Evolutionary conservation across 169 alveolate genomes (phyloP).

Genomic region (Eimeria necatrix): DNA sequence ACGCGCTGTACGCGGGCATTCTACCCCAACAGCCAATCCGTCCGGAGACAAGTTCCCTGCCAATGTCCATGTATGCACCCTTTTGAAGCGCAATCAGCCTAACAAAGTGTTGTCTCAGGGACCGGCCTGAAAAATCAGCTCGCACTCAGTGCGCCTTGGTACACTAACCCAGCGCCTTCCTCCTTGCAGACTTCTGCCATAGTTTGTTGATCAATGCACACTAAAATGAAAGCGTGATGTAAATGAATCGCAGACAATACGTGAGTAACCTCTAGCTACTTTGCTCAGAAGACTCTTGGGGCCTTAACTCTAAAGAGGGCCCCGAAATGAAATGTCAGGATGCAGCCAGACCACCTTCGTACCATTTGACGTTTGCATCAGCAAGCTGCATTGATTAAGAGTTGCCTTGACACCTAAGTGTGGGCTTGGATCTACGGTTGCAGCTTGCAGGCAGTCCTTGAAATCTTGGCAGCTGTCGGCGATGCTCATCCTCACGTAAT

Average conservation of each 20-base stretch:
- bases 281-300: too few relatives aligned
- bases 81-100: background rate
- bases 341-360: background rate
- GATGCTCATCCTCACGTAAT: conserved; percentile 15
- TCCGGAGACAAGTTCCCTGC: background rate
- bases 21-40: conserved; percentile 28
- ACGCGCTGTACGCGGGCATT: background rate
- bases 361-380: conserved; percentile 27
- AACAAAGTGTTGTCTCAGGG: background rate
- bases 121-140: background rate
- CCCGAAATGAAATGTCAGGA: too few relatives aligned
- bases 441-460: conserved; percentile 26
- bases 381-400: background rate
- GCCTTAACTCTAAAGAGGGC: too few relatives aligned
- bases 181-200: too few relatives aligned
- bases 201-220: too few relatives aligned
- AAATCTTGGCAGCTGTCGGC: conserved; percentile 35
- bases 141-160: too few relatives aligned
- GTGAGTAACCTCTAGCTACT: too few relatives aligned
- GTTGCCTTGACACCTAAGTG: background rate
- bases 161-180: too few relatives aligned
- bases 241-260: too few relatives aligned
- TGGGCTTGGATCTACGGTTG: background rate
- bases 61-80: background rate
- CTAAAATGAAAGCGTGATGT: too few relatives aligned